Base-by-base conservation (phyloP, 768 basidiomycete species). In the Amanita fuliginea region DNA sequence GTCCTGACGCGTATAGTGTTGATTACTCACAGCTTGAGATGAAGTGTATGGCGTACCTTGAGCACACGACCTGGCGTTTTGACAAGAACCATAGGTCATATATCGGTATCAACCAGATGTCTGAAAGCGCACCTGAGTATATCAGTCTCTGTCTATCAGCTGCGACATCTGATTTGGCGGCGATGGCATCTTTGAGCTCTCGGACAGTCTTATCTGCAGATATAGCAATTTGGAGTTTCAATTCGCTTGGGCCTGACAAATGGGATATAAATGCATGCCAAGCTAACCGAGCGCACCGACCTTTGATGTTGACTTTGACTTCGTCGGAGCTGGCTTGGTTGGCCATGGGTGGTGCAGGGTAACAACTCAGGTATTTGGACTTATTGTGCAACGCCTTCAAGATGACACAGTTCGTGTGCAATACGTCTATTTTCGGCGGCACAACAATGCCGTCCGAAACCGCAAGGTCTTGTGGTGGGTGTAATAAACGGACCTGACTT, bases 161-260 rank as follows among this genome's bases (percentile, higher is more conserved):
- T 55, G 82, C 78, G 21, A 95, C 89, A 59, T 92, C 82, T 2
- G 86, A 83, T 68, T 89, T 81, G 24, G 71, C 81, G 6, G 92
- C 86, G 67, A 99, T 89, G 28, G 82, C 81, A 53, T 82, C 76
- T 73, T 99, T 99, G 61, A 99, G 82, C 55, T 98, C 91, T 42
- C 73, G 67, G 21, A 98, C 93, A 1, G 85, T 86, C 72, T 94
- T 91, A 64, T 84, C 81, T 2, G 81, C 74, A 43, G 75, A 66
- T 60, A 97, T 91, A 28, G 79, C 73, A 52, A 98, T 83, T 61
- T 90, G 80, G 30, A 98, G 77, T 72, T 96, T 97, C 67, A 95
- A 74, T 67, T 97, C 94, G 60, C 78, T 88, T 0, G 93, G 91
- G 6, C 93, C 89, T 87, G 42, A 1, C 22, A 51, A 21, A 9